Base-by-base conservation (phyloP, 2,329 filamentous ascomycete species). In the Dactylellina sp. region DNA sequence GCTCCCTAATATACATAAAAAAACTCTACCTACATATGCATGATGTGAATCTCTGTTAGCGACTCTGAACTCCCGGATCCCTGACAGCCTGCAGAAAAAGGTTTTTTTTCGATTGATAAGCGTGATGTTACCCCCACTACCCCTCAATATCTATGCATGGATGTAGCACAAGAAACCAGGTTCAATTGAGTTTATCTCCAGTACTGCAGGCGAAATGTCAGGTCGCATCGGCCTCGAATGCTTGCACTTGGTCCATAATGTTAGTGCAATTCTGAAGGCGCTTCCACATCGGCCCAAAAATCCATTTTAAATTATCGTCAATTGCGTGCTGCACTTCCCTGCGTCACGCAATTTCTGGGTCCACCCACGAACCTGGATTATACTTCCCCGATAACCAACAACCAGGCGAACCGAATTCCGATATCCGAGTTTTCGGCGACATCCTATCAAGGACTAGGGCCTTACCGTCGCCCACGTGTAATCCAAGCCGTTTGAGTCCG, bases 311-410 rank as follows among this genome's bases (percentile, higher is more conserved):
- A 11, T 22, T 18, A 7, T 22, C 20, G 1, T 60, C 20, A 42
- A 64, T 71, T 59, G 66, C 66, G 66, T 64, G 66, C 56, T 66
- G 46, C 52, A 12, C 7, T 46, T 52, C 59, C 59, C 59, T 71
- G 59, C 25, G 44, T 71, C 66, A 71, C 66, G 66, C 66, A 71
- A 71, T 64, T 28, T 24, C 32, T 64, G 18, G 32, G 24, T 44
- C 46, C 49, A 64, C 59, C 66, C 66, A 71, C 66, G 40, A 59
- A 64, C 66, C 57, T 55, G 66, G 66, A 24, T 71, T 37, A 59
- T 66, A 32, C 28, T 5, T 32, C 4, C 28, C 28, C 9, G 28
- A 9, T 5, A 32, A 32, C 28, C 28, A 32, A 32, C 28, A 59
- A 39, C 40, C 20, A 44, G 44, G 57, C 53, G 20, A 46, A 46